Evolutionary conservation across 1,139 yeast species (phyloP), one percentile per base, ranked within the genome.

Genomic region (Geotrichum bryndzae): DNA sequence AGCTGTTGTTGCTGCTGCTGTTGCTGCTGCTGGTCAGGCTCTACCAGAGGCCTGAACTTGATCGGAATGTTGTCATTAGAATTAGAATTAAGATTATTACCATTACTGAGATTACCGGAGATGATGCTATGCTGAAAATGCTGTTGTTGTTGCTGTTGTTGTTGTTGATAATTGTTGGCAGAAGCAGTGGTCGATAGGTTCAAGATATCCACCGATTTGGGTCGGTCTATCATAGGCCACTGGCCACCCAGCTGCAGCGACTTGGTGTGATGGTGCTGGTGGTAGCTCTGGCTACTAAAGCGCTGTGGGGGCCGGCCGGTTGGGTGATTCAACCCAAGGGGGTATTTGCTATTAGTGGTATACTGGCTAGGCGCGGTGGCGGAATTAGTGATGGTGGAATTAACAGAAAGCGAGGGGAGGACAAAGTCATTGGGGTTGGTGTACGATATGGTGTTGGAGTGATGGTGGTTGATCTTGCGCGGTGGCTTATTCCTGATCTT

Each of bases 141-240:
- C 23, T 23, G 57, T 22, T 38, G 57, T 10, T 25, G 53, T 51
- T 51, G 56, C n/a, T 5, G 52, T 27, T 13, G 51, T 50, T 22
- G 58, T 23, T 22, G 58, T 13, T 31, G 27, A 54, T n/a, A 50
- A 27, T 35, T 15, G 53, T 48, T 51, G 7, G 46, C 25, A 13
- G 35, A 25, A 15, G 27, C 58, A 3, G 46, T 46, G 25, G 31
- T 50, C 13, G 31, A 7, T 41, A 57, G 25, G 51, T 27, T 23
- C 56, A 46, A 22, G 56, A 62, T 69, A 38, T 68, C 69, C 4
- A 73, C 73, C 3, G 71, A 67, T 57, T 69, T 70, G 13, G 74
- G 74, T 5, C 74, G 68, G 57, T 65, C 65, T 11, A 58, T 46
- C 62, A 62, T 59, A 18, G 61, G 61, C 27, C 60, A 54, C 51